Evolutionary conservation across 495 filamentous ascomycete genomes (phyloP).

Genomic region (Ramalina peruviana): DNA sequence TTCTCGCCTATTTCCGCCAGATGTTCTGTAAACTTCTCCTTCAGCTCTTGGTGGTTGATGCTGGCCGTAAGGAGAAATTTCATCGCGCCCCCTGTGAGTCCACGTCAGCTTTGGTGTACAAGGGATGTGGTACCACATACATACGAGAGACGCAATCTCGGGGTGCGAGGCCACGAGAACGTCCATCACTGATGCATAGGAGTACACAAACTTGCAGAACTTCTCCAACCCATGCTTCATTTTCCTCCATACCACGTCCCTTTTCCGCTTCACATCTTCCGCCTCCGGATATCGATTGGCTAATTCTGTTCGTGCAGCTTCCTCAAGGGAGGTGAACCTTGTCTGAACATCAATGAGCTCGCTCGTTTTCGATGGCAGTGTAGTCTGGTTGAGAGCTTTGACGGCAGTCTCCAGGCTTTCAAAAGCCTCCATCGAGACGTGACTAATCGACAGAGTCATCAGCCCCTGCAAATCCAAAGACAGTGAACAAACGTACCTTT

Average conservation of each 20-base stretch:
- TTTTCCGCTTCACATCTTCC: too few species aligned
- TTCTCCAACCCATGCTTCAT: background rate
- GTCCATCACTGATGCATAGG: background rate
- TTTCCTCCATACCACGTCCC: background rate
- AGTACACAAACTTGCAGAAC: background rate
- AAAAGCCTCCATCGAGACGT: too few species aligned
- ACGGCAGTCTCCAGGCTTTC: too few species aligned
- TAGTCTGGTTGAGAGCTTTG: too few species aligned
- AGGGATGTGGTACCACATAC: background rate
- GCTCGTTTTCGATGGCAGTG: too few species aligned
- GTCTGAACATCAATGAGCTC: too few species aligned
- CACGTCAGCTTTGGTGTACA: background rate
- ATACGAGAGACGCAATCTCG: background rate
- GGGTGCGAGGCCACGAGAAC: background rate
- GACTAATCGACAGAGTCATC: too few species aligned
- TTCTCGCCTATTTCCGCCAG: background rate
- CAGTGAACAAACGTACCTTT: too few species aligned
- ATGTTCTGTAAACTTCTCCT: background rate
- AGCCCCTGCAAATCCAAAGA: too few species aligned
- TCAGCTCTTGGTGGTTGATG: conserved; percentile 2
- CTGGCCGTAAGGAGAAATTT: background rate
- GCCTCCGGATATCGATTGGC: too few species aligned
- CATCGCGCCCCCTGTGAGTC: conserved; percentile 1
- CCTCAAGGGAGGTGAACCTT: too few species aligned
- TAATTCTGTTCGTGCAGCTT: too few species aligned